These are phyloP conservation scores for Castanea crenata DNA, from an alignment of 306 rosid genomes.

Conservation along the genomic window DNA sequence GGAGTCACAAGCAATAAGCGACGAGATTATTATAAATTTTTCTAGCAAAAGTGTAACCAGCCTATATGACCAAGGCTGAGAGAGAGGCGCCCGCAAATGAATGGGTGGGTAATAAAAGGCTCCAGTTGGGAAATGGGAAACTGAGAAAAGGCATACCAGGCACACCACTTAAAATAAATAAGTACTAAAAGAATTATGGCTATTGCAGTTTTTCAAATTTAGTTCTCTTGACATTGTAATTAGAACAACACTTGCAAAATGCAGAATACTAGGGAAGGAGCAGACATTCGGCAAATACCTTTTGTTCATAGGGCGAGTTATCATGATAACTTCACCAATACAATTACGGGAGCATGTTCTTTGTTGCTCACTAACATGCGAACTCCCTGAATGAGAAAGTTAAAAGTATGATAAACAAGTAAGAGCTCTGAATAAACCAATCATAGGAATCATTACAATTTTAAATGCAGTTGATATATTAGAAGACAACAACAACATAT, in stretches of 20 bases:
- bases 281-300: constrained; percentile 44
- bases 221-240: not conserved
- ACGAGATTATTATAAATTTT: not conserved
- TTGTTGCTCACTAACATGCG: constrained; percentile 30
- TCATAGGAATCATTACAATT: not conserved
- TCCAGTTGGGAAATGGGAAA: not conserved
- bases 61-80: not conserved
- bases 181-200: not conserved
- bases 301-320: constrained; percentile 44
- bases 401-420: not conserved
- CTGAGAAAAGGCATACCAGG: not conserved
- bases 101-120: too few relatives aligned
- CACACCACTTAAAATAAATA: not conserved
- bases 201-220: not conserved
- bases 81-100: too few relatives aligned
- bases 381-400: constrained; percentile 47
- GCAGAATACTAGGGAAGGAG: not conserved
- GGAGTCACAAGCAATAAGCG: not conserved
- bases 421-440: constrained; percentile 5
- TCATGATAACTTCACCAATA: constrained; percentile 69
- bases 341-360: constrained; percentile 48
- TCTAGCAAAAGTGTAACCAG: not conserved
- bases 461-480: not conserved
- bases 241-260: not conserved
- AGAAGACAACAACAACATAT: not conserved